Conservation (phyloP, 2,329 filamentous ascomycete genomes). For the Neofusicoccum cordaticola region DNA sequence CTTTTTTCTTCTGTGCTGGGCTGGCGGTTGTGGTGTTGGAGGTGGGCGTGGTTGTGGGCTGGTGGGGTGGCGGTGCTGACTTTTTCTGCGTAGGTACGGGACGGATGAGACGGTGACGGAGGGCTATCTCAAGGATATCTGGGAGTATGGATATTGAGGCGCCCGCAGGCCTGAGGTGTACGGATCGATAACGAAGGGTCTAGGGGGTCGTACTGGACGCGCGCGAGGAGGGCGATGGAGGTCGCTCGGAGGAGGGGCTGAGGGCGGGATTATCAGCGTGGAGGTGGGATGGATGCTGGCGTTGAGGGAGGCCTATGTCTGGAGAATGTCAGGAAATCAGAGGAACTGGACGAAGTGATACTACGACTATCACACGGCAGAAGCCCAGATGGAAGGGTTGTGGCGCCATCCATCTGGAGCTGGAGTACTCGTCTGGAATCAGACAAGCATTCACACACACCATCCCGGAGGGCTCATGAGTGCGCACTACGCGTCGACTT, state of each 20-base stretch:
- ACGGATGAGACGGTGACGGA: conserved; percentile 78
- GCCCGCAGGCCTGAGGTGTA: background rate
- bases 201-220: conserved; percentile 10
- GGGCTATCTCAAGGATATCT: conserved; percentile 79
- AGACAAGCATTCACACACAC: background rate
- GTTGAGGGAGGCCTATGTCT: background rate
- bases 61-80: background rate
- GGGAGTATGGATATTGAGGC: conserved; percentile 55
- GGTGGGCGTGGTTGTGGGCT: too few species aligned
- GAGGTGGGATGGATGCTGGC: background rate
- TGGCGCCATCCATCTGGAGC: background rate
- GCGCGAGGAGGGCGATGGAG: conserved; percentile 2
- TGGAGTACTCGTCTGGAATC: background rate
- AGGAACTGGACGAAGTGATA: background rate
- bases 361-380: background rate
- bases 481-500: background rate
- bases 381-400: background rate
- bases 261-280: background rate
- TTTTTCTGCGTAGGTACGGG: conserved; percentile 54
- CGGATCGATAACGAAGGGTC: background rate
- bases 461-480: background rate
- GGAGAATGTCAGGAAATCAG: background rate
- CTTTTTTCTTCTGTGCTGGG: background rate
- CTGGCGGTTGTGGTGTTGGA: too few species aligned
- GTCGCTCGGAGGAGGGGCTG: background rate